Evolutionary conservation across 345 rosid species (phyloP).

Genomic region (Hypericum perforatum): DNA sequence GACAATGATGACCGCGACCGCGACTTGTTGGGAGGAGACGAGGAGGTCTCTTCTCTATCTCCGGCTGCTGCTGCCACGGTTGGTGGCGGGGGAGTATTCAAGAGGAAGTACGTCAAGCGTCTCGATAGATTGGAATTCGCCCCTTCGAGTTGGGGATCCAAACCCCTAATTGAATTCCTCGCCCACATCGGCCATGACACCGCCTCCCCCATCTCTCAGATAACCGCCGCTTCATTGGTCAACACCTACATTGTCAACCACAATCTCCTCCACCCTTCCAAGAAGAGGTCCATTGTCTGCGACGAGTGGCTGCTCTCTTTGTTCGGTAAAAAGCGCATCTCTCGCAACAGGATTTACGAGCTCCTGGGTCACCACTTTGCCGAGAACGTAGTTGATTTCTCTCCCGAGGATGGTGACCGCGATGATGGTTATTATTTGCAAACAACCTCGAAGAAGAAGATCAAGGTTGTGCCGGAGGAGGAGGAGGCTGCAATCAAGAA

Average conservation of each 20-base stretch:
- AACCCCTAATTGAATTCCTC: slow-evolving; percentile 54
- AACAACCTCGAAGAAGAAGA: slow-evolving; percentile 40
- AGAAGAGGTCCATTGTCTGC: slow-evolving; percentile 51
- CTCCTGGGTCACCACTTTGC: slow-evolving; percentile 53
- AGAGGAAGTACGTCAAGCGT: no score
- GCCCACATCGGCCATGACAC: slow-evolving; percentile 42
- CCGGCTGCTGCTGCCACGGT: no score
- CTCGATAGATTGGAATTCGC: slow-evolving; percentile 25
- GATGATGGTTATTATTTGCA: slow-evolving; percentile 29
- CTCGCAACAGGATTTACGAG: slow-evolving; percentile 38
- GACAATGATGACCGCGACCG: no score
- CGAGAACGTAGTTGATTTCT: slow-evolving; percentile 43
- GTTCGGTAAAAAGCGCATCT: slow-evolving; percentile 47
- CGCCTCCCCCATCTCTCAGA: slow-evolving; percentile 27
- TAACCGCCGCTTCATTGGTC: slow-evolving; percentile 39
- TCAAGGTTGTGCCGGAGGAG: slow-evolving; percentile 15
- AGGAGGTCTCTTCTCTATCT: no score
- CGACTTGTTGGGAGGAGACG: no score
- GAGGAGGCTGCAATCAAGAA: slow-evolving; percentile 27
- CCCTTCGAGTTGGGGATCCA: slow-evolving; percentile 80
- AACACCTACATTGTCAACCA: slow-evolving; percentile 34
- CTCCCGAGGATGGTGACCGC: slow-evolving; percentile 43
- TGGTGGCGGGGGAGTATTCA: no score
- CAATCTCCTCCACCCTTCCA: slow-evolving; percentile 32
- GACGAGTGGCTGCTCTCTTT: slow-evolving; percentile 42